Evolutionary conservation across 352 stramenopile genomes (phyloP).

Genomic region (Phytophthora ohioensis): DNA sequence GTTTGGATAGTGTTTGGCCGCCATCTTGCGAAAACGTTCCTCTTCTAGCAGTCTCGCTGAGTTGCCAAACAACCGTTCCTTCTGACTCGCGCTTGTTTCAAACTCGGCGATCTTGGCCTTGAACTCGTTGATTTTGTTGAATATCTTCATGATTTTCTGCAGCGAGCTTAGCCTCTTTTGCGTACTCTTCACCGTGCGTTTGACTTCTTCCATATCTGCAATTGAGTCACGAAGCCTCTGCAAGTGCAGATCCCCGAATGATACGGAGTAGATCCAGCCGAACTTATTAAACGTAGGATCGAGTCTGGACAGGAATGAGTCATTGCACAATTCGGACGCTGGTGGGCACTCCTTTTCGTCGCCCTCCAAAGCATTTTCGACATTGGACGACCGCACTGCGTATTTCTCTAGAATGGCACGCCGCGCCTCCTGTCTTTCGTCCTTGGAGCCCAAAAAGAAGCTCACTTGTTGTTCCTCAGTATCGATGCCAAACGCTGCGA

Average conservation of each 20-base stretch:
- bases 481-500: conserved; percentile 81
- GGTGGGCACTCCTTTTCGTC: conserved; percentile 11
- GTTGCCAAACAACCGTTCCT: conserved; percentile 78
- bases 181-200: conserved; percentile 56
- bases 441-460: conserved; percentile 75
- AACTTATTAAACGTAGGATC: conserved; percentile 67
- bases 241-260: conserved; percentile 52
- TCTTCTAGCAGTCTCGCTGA: conserved; percentile 80
- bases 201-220: conserved; percentile 53
- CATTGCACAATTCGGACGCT: neutral
- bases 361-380: conserved; percentile 1
- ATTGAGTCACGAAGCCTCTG: conserved; percentile 54
- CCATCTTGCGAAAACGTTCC: conserved; percentile 78
- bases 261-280: conserved; percentile 48
- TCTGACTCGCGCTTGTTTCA: conserved; percentile 71
- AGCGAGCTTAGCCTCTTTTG: conserved; percentile 73
- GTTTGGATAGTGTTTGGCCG: conserved; percentile 74
- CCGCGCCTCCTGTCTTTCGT: conserved; percentile 43
- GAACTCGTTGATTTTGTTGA: conserved; percentile 73
- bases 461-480: conserved; percentile 64
- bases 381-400: conserved; percentile 26
- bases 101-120: conserved; percentile 84
- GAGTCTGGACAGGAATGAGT: conserved; percentile 66
- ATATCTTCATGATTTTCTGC: conserved; percentile 83
- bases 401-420: conserved; percentile 69